Evolutionary conservation across 345 rosid species (phyloP), one percentile per base, ranked within the genome.

Genomic region (Citrus medica): DNA sequence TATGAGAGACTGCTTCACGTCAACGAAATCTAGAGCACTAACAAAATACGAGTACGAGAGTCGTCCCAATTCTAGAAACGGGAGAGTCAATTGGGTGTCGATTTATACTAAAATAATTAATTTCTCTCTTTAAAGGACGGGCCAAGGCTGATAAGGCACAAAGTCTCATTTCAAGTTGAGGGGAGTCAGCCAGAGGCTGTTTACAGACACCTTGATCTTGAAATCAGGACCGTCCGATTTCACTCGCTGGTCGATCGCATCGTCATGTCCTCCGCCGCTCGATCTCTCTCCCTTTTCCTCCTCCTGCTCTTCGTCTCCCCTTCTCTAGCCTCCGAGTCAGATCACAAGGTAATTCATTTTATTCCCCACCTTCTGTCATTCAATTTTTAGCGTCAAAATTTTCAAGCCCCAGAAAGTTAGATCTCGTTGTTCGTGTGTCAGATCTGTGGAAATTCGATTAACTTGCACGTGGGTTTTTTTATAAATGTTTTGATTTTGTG

Each of bases 301-400:
- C 58, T 85, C 17, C 42, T 84, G 65, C 68, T 95, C 77, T 48
- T 86, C 24, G 46, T 85, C 70, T 72, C 86, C 30, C 84, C 79
- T 35, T 85, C 85, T 24, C 80, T 88, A 76, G 91, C 93, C 79
- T 88, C 98, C 79, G 99, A 95, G 83, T 88, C 93, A 60, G 97
- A 95, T 90, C 99, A 95, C 91, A 92, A 90, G 97, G 99, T 95
- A 85, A 66, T 46, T 46, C 16, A 38, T n/a, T 13, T 2, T 65
- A 4, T 65, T 37, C 10, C 40, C 17, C 17, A 0, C 16, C 3
- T 46, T 62, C 27, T 17, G 70, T 61, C 28, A 19, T 35, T 35
- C 40, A 17, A 33, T 21, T 8, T 8, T 37, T 12, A 2, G 70
- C 22, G 0, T 66, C 4, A 66, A 35, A 27, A 46, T 46, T 46